Conservation (phyloP, 345 rosid genomes). For the Salix exigua region DNA sequence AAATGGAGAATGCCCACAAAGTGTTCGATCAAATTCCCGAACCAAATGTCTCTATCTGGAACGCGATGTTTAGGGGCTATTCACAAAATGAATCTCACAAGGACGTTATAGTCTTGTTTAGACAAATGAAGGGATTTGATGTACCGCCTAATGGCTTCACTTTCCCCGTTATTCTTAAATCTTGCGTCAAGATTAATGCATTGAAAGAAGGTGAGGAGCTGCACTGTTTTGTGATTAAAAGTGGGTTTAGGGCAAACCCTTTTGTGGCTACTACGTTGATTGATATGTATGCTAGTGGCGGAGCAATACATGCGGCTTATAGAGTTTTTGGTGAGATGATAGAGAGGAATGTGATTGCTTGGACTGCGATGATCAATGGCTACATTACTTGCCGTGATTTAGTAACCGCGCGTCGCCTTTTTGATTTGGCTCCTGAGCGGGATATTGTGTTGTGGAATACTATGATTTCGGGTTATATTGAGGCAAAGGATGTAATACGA, state of each 20-base stretch:
- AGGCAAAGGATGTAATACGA: slow-evolving; percentile 46
- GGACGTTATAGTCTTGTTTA: slow-evolving; percentile 45
- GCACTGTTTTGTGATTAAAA: slow-evolving; percentile 57
- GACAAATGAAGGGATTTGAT: slow-evolving; percentile 44
- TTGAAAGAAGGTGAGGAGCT: slow-evolving; percentile 56
- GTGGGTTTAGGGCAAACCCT: slow-evolving; percentile 50
- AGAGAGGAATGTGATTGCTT: slow-evolving; percentile 67
- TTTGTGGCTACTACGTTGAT: slow-evolving; percentile 62
- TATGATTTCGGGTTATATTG: slow-evolving; percentile 67
- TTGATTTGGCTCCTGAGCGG: slow-evolving; percentile 67
- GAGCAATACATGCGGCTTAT: slow-evolving; percentile 40
- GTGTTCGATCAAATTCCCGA: slow-evolving; percentile 62
- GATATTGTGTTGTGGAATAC: slow-evolving; percentile 79
- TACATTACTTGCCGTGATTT: slow-evolving; percentile 49
- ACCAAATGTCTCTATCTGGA: slow-evolving; percentile 49
- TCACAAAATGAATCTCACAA: slow-evolving; percentile 26
- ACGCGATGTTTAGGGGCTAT: slow-evolving; percentile 63
- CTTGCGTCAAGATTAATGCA: slow-evolving; percentile 46
- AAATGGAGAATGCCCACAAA: slow-evolving; percentile 45
- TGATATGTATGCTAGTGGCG: slow-evolving; percentile 59
- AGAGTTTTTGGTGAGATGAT: slow-evolving; percentile 62
- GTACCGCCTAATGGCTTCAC: slow-evolving; percentile 65
- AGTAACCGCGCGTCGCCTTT: slow-evolving; percentile 52
- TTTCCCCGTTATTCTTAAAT: slow-evolving; percentile 61
- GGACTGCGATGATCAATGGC: slow-evolving; percentile 68